Evolutionary conservation across 345 rosid genomes (phyloP), one percentile per base, ranked within the genome.

Genomic region (Bruguiera sexangula): DNA sequence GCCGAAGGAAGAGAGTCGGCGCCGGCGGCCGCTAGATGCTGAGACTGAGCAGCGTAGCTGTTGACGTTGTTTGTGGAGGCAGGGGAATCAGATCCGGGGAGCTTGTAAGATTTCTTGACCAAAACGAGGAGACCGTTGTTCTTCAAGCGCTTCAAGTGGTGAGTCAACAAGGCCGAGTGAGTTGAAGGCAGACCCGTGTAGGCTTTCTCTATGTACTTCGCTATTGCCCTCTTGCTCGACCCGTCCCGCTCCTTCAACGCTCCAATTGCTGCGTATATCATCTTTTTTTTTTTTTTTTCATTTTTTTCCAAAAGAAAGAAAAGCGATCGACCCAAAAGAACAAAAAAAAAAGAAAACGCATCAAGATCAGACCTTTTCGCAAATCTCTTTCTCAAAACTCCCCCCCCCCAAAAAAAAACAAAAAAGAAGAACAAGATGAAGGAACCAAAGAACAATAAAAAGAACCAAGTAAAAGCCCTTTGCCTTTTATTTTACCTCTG

Each of bases 161-260:
- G 80, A 74, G 85, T 79, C 84, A 94, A 36, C 92, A 86, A 30
- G 72, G 74, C 73, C 8, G 72, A 16, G 82, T 94, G 90, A 62
- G 76, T 64, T 46, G 83, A 53, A 4, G 93, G 89, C n/a, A 94
- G 71, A 70, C 73, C 80, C 7, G 80, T 4, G 79, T 76, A 71
- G 6, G 51, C 75, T 71, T 70, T 63, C 80, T 86, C 85, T 32
- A 91, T 87, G 76, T 79, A 84, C 81, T 84, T 87, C 8, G 90
- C 74, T 61, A 94, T 94, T n/a, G 95, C 89, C 65, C 78, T 34
- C 84, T 80, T 91, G 76, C 93, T 94, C 34, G 97, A 94, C 55
- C 97, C 98, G 11, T 86, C 83, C 6, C 69, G 77, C 68, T 89
- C 93, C 48, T 86, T 89, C 71, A 89, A 74, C 62, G 87, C 86